A percentile compares a stretch with the other conserved stretches of the same genome.
Conservation (phyloP, 2,329 filamentous ascomycete species). For the Dactylellina parvicollis region DNA sequence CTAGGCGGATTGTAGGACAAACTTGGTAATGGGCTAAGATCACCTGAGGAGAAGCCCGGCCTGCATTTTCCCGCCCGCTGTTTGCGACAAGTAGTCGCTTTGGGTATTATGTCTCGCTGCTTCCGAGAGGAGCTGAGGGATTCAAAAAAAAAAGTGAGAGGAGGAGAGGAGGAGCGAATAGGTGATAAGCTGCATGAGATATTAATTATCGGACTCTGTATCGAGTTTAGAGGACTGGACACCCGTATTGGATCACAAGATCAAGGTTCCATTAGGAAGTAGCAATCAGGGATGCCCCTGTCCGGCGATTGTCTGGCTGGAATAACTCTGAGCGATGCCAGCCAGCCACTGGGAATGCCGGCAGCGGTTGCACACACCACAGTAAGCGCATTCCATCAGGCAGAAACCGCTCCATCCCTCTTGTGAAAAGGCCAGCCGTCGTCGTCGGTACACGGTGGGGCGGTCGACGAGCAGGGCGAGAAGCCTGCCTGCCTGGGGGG, state of each 20-base stretch:
- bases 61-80: conserved; percentile 29
- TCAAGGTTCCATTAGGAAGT: conserved; percentile 42
- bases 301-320: conserved; percentile 49
- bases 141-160: no score
- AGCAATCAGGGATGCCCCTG: conserved; percentile 50
- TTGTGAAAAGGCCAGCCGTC: conserved; percentile 11
- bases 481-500: no score
- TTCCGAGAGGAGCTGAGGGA: conserved; percentile 33
- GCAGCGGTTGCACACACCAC: conserved; percentile 53
- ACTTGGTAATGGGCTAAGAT: conserved; percentile 33
- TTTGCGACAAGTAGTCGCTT: conserved; percentile 39
- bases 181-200: conserved; percentile 54
- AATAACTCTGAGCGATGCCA: conserved; percentile 33
- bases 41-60: conserved; percentile 27
- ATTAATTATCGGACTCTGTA: conserved; percentile 31
- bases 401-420: conserved; percentile 46
- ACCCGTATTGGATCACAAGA: conserved; percentile 52
- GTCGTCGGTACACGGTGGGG: background rate
- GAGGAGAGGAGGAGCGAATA: background rate
- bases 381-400: conserved; percentile 54
- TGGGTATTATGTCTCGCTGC: conserved; percentile 39
- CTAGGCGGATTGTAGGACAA: conserved; percentile 44
- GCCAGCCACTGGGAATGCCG: conserved; percentile 43
- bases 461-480: background rate
- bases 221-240: conserved; percentile 17